Evolutionary conservation across 2,329 filamentous ascomycete species (phyloP).

Genomic region (Lecanoromycetidae sp.): DNA sequence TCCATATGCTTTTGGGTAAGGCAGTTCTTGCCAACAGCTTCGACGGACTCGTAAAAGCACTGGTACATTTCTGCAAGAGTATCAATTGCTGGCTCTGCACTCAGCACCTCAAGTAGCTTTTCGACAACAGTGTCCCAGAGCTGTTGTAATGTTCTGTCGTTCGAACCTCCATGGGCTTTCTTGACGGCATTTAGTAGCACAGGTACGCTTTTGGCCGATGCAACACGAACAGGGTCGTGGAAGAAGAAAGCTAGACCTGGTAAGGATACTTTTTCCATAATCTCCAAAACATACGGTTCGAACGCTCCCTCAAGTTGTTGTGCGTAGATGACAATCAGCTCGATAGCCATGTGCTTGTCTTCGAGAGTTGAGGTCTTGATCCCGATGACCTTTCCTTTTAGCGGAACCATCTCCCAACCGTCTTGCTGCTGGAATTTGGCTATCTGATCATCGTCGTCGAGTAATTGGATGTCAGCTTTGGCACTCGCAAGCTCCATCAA

Average conservation of each 20-base stretch:
- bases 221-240: slow-evolving; percentile 91
- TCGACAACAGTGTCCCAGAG: slow-evolving; percentile 79
- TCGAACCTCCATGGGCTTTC: slow-evolving; percentile 71
- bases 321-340: slow-evolving; percentile 92
- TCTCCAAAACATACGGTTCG: slow-evolving; percentile 78
- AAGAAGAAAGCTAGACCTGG: slow-evolving; percentile 97
- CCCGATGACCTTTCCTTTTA: slow-evolving; percentile 96
- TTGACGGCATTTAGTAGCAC: slow-evolving; percentile 90
- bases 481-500: slow-evolving; percentile 81
- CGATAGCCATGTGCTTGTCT: slow-evolving; percentile 99
- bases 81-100: slow-evolving; percentile 87
- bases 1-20: slow-evolving; percentile 68
- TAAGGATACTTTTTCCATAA: slow-evolving; percentile 92
- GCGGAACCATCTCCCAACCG: slow-evolving; percentile 91
- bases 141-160: slow-evolving; percentile 64
- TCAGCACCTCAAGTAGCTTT: slow-evolving; percentile 85
- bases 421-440: slow-evolving; percentile 89
- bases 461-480: slow-evolving; percentile 91
- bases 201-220: slow-evolving; percentile 87
- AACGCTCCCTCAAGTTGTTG: slow-evolving; percentile 90
- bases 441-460: slow-evolving; percentile 90
- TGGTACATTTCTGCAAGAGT: slow-evolving; percentile 98
- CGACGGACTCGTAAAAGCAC: slow-evolving; percentile 97
- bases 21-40: slow-evolving; percentile 79
- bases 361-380: slow-evolving; percentile 95